Percentiles rank a stretch among this genome's conserved stretches.
These are phyloP conservation scores for Entomortierella chlamydospora DNA, from an alignment of 192 early-diverging fungal genomes.

Conservation along the genomic window DNA sequence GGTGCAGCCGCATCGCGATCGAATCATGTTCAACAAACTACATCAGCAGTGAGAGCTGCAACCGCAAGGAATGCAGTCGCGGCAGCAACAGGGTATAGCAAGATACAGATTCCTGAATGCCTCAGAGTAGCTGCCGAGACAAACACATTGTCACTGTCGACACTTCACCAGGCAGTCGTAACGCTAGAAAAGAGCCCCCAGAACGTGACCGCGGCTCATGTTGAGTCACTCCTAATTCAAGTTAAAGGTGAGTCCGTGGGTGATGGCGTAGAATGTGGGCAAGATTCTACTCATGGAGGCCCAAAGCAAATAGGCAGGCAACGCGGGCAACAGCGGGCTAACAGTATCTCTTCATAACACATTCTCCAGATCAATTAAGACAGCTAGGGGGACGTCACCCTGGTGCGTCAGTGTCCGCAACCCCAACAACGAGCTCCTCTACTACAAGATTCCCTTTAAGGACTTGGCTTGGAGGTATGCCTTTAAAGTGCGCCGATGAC, in stretches of 20 bases:
- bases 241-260: constrained; percentile 27
- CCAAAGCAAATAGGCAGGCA: too few species aligned
- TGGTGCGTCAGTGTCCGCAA: neutral
- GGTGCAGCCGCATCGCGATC: constrained; percentile 15
- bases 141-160: constrained; percentile 27
- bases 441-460: neutral
- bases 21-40: constrained; percentile 21
- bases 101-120: constrained; percentile 38
- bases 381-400: constrained; percentile 15
- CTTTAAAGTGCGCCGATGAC: too few species aligned
- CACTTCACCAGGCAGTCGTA: constrained; percentile 40
- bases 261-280: too few species aligned
- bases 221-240: constrained; percentile 27
- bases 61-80: neutral
- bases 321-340: neutral
- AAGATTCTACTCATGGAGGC: too few species aligned
- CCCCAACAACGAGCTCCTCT: neutral
- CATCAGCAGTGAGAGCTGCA: constrained; percentile 14
- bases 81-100: neutral
- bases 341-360: neutral
- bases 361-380: constrained; percentile 18
- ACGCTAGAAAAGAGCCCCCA: constrained; percentile 27
- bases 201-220: constrained; percentile 30
- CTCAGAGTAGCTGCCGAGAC: constrained; percentile 33
- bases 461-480: constrained; percentile 23